Conservation (phyloP, 805 yeast species). For the Pichia occidentalis region DNA sequence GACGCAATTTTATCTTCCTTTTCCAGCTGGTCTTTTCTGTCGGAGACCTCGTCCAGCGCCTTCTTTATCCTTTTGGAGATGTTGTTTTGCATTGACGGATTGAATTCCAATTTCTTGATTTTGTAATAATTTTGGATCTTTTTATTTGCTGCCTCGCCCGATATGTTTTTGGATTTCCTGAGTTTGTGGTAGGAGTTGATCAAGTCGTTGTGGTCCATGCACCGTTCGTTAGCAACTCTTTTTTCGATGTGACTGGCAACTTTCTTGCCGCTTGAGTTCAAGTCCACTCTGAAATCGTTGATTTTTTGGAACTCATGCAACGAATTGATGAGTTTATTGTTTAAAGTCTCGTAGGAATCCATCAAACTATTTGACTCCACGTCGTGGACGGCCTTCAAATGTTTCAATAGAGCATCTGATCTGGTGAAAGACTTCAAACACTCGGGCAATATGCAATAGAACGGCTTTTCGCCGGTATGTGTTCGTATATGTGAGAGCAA, state of each 20-base stretch:
- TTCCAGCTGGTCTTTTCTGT: slow-evolving; percentile 4
- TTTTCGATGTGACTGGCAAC: slow-evolving; percentile 5
- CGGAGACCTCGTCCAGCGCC: slow-evolving; percentile 10
- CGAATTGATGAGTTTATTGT: slow-evolving; percentile 3
- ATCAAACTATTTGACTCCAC: slow-evolving; percentile 28
- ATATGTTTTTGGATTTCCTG: slow-evolving; percentile 5
- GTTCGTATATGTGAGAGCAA: slow-evolving; percentile 56
- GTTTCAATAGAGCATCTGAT: slow-evolving; percentile 58
- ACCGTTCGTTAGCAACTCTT: slow-evolving; percentile 5
- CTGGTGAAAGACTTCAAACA: slow-evolving; percentile 55
- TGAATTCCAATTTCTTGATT: slow-evolving; percentile 15
- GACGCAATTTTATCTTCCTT: slow-evolving; percentile 2
- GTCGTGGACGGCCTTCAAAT: slow-evolving; percentile 56
- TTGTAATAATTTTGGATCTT: slow-evolving; percentile 11
- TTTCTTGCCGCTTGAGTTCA: slow-evolving; percentile 6
- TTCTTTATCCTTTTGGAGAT: slow-evolving; percentile 11
- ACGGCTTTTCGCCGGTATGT: slow-evolving; percentile 65
- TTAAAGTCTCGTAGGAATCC: slow-evolving; percentile 19
- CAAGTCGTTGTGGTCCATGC: slow-evolving; percentile 10
- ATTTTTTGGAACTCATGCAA: slow-evolving; percentile 8
- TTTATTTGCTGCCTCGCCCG: slow-evolving; percentile 10
- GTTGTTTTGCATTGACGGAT: slow-evolving; percentile 10
- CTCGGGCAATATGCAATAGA: slow-evolving; percentile 58
- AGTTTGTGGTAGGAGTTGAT: slow-evolving; percentile 12
- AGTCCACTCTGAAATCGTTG: slow-evolving; percentile 6